phyloP scores from a whole-genome alignment of 306 rosid species.

The Sechiopsis laciniata region DNA sequence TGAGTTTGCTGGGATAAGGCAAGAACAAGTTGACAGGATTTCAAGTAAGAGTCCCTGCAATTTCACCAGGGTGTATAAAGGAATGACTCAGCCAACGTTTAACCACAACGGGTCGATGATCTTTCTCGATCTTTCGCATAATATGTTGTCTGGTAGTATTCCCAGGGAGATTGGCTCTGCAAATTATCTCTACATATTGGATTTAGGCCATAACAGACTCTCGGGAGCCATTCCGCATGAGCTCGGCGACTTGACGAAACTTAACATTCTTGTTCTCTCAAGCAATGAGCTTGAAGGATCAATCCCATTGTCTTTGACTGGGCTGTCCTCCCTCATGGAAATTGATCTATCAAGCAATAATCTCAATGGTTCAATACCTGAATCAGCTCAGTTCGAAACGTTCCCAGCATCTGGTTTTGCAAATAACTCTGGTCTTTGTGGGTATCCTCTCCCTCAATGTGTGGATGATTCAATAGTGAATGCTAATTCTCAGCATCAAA shows the following conservation, averaged over 20 bases:
- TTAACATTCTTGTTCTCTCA: conserved; percentile 90
- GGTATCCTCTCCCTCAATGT: conserved; percentile 66
- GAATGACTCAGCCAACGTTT: conserved; percentile 65
- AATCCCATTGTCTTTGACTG: conserved; percentile 54
- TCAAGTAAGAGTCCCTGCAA: conserved; percentile 81
- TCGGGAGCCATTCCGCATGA: conserved; percentile 74
- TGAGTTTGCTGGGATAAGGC: conserved; percentile 75
- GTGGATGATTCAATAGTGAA: conserved; percentile 18
- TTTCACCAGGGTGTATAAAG: conserved; percentile 85
- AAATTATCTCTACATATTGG: conserved; percentile 54
- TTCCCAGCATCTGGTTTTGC: conserved; percentile 46
- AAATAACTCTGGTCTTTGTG: conserved; percentile 83
- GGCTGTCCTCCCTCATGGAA: conserved; percentile 60
- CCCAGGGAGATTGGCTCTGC: conserved; percentile 72
- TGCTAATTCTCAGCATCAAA: conserved; percentile 34
- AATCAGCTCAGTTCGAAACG: conserved; percentile 66
- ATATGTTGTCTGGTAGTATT: conserved; percentile 59
- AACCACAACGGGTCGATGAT: conserved; percentile 73
- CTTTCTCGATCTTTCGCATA: conserved; percentile 76
- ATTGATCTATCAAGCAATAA: conserved; percentile 66
- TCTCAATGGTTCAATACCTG: conserved; percentile 62
- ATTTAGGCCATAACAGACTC: conserved; percentile 69
- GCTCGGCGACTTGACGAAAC: conserved; percentile 48
- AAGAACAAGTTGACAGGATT: conserved; percentile 46
- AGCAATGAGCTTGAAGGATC: conserved; percentile 54